Evolutionary conservation across 768 basidiomycete genomes (phyloP).

Genomic region (Xerocomellus dryophilus): DNA sequence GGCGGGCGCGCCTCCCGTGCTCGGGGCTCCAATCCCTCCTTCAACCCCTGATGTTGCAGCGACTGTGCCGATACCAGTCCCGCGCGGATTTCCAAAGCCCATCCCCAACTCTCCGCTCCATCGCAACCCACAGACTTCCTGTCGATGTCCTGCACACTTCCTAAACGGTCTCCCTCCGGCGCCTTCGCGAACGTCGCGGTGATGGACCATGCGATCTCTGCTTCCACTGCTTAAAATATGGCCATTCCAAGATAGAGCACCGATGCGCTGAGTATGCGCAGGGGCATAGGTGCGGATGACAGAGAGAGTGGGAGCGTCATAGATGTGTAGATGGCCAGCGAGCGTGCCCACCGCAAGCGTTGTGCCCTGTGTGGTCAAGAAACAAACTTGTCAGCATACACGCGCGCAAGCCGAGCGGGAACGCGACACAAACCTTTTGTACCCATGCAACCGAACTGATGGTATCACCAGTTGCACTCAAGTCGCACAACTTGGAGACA

Average conservation of each 20-base stretch:
- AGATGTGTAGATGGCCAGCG: constrained; percentile 86
- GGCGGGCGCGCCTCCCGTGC: constrained; percentile 22
- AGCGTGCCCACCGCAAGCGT: constrained; percentile 92
- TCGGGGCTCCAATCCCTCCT: constrained; percentile 20
- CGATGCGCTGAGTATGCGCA: constrained; percentile 87
- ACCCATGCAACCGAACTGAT: constrained; percentile 94
- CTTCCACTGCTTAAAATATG: constrained; percentile 87
- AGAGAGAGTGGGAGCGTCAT: constrained; percentile 78
- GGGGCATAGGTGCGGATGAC: constrained; percentile 77
- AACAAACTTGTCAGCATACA: not conserved
- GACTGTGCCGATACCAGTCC: constrained; percentile 5
- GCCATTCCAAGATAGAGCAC: constrained; percentile 91
- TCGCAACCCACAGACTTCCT: constrained; percentile 94
- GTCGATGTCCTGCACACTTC: constrained; percentile 70
- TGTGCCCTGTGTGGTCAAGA: constrained; percentile 54
- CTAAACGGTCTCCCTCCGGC: constrained; percentile 62
- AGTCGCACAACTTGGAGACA: constrained; percentile 89
- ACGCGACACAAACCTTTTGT: constrained; percentile 48
- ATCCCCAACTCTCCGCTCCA: constrained; percentile 59
- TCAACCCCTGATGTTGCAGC: constrained; percentile 28
- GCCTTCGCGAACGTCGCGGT: constrained; percentile 83
- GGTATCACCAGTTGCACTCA: constrained; percentile 59
- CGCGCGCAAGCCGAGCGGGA: not conserved
- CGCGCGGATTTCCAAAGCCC: constrained; percentile 26
- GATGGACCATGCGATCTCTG: constrained; percentile 85